Base-by-base conservation (phyloP, 1,284 basidiomycete genomes). In the Lentinula novae-zelandiae region DNA sequence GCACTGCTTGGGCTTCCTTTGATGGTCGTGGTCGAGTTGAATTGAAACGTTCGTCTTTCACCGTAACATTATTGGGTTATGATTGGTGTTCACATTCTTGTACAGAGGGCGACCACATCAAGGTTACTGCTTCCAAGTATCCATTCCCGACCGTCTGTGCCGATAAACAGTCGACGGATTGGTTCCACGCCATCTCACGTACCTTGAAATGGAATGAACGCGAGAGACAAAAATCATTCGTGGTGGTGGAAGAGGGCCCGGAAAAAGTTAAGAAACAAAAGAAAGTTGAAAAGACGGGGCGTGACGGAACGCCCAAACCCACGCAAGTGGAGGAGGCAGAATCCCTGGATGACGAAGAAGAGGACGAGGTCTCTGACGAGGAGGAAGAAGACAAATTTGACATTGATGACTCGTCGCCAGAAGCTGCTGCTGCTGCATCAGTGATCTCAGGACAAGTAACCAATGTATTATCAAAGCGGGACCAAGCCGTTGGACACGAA, bases 121-220 rank as follows among this genome's bases (percentile, higher is more conserved):
- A 97, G 77, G 90, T 99, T 62, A 96, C 93, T 0, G 97, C 97
- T 0, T 98, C 96, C 3, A 95, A 92, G 71, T 99, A 96, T 73
- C 97, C 97, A 3, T 99, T 99, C 83, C 97, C 97, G 0, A 99
- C 97, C 0, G 95, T 99, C 5, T 98, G 95, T 71, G 94, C 94
- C 9, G 94, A 98, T 71, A 97, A 96, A 66, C 96, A 98, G 73
- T 96, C 93, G 6, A 95, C 91, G 2, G 96, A 99, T 72, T 99
- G 97, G 97, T 99, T 99, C 86, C 88, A 94, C 64, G 86, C 95
- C 9, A 99, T 98, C 65, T 92, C 92, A 36, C 84, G 95, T n/a
- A 98, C 95, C 7, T 81, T 98, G 59, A 95, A 96, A 72, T 98
- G 95, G 94, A 98, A 98, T 76, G 95, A 99, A 73, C 88, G 97